Evolutionary conservation across 768 basidiomycete genomes (phyloP).

Genomic region (Dacryopinax spathularia): DNA sequence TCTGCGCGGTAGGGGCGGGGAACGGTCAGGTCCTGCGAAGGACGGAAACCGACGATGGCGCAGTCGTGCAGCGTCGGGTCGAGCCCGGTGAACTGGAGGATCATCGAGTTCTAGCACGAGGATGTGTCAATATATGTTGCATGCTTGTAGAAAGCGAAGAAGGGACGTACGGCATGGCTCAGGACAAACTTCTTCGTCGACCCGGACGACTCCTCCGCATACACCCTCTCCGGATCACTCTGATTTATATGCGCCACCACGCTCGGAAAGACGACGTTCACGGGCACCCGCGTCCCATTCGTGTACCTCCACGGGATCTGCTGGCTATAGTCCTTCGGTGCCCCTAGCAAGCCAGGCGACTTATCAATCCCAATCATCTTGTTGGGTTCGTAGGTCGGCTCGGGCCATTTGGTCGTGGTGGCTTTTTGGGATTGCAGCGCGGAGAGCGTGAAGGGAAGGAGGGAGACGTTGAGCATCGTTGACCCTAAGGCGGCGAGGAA

Average conservation of each 20-base stretch:
- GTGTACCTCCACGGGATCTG: neutral
- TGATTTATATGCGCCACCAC: neutral
- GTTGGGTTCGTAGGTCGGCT: neutral
- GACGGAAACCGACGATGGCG: neutral
- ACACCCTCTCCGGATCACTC: neutral
- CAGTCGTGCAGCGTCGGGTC: neutral
- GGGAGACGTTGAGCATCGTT: conserved; percentile 3
- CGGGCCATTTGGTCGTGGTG: neutral
- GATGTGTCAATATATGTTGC: no score
- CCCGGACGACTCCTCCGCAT: neutral
- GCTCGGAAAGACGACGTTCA: conserved; percentile 2
- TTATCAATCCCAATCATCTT: neutral
- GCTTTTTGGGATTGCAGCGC: neutral
- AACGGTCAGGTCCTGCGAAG: neutral
- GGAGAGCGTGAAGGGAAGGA: neutral
- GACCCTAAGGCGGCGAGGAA: neutral
- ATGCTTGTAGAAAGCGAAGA: no score
- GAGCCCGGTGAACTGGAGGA: neutral
- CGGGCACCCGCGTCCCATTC: neutral
- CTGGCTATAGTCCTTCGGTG: neutral
- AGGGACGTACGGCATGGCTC: neutral
- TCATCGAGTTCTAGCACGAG: conserved; percentile 1
- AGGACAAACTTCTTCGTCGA: neutral
- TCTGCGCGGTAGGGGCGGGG: neutral
- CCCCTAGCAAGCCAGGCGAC: neutral